Percentiles rank a stretch among this genome's conserved stretches.
Evolutionary conservation across 345 rosid species (phyloP).

Genomic region (Populus ilicifolia): DNA sequence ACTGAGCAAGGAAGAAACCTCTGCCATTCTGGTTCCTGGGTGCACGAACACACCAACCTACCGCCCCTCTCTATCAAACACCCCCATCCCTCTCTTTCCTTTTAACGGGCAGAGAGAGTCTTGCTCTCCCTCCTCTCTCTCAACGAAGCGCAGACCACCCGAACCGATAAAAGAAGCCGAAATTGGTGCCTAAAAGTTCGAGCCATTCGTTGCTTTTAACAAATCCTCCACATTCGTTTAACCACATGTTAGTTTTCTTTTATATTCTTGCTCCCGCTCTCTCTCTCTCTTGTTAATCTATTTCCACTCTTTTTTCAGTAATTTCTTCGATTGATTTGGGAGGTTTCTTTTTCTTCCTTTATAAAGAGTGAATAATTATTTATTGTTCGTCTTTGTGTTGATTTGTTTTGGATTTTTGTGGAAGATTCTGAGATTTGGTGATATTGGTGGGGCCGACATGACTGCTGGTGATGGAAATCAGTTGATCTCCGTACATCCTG

Average conservation of each 20-base stretch:
- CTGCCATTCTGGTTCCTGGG: not conserved
- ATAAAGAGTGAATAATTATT: conserved; percentile 9
- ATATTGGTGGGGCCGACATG: conserved; percentile 33
- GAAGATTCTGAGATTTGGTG: conserved; percentile 18
- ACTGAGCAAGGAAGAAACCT: not conserved
- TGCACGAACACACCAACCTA: not conserved
- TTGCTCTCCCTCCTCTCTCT: not conserved
- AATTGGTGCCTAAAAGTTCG: conserved; percentile 1
- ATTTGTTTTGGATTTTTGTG: conserved; percentile 10
- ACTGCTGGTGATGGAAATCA: conserved; percentile 54
- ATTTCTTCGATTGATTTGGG: not conserved
- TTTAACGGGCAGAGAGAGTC: not conserved
- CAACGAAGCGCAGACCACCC: not conserved
- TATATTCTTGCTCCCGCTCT: not conserved
- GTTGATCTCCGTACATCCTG: conserved; percentile 88
- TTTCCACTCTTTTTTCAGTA: not conserved
- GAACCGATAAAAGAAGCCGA: conserved; percentile 3
- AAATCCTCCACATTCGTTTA: conserved; percentile 2
- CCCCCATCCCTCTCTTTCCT: not conserved
- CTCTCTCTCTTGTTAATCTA: not conserved
- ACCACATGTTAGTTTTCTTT: conserved; percentile 12
- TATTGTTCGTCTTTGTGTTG: conserved; percentile 2
- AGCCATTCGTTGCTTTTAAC: not conserved
- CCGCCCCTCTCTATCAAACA: not conserved
- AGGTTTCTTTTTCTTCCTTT: not conserved